Base-by-base conservation (phyloP, 805 yeast genomes). In the Komagataella mondaviorum region DNA sequence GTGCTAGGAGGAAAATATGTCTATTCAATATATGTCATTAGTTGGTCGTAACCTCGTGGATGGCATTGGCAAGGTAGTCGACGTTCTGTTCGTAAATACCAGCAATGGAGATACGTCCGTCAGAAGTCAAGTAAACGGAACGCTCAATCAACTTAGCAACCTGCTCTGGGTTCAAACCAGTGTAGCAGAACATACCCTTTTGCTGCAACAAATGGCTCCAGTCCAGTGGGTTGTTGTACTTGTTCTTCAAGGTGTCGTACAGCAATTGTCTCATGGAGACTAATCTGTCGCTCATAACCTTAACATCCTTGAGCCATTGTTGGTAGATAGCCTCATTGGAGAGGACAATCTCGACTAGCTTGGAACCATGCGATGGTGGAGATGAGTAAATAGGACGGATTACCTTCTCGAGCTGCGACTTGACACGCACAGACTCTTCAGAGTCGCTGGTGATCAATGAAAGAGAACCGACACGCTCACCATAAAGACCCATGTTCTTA, bases 171-270 rank as follows among this genome's bases (percentile, higher is more conserved):
- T 68, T 64, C 55, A 91, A 75, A 6, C 96, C 96, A 43, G 97
- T 90, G 73, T 77, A 91, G 60, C 91, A 87, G 70, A 91, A 91
- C 98, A 91, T 91, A 60, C 99, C 99, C 65, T 91, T 85, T 69
- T 91, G 98, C 63, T 82, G 77, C 52, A 85, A 72, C 60, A 91
- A 75, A 63, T 87, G 96, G 51, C 83, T 84, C 98, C 98, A 91
- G 65, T 80, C 73, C 58, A 83, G 63, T 69, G 73, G 63, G 80
- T 71, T 63, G 72, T 80, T 54, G 68, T 72, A 55, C 52, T 63
- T 71, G 72, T 81, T 56, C 47, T 57, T 59, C 60, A 88, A 76
- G 55, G 78, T 73, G 51, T 77, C 75, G 66, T 78, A 78, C 63
- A 91, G 74, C 54, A 76, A 67, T 51, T 70, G 62, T 65, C 97